Conservation (phyloP, 208 protist species). For the Lotmaria passim region DNA sequence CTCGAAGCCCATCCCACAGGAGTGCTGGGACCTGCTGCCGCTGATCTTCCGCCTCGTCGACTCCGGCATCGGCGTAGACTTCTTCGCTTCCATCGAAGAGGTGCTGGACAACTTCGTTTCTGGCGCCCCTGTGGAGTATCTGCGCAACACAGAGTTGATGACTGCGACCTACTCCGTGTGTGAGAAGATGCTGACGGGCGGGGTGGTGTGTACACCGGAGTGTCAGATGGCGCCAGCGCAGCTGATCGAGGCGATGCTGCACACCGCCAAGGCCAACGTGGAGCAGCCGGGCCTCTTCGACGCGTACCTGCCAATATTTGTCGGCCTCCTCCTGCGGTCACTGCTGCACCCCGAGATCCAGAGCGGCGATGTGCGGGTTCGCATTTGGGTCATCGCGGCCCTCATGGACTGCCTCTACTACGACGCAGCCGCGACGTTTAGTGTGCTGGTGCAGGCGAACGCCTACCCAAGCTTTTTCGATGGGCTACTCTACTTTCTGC, state of each 20-base stretch:
- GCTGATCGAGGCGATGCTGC: slow-evolving; percentile 87
- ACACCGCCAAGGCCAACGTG: slow-evolving; percentile 73
- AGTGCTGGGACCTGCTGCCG: slow-evolving; percentile 74
- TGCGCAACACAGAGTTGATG: slow-evolving; percentile 74
- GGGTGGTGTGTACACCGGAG: slow-evolving; percentile 48
- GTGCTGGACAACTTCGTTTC: slow-evolving; percentile 89
- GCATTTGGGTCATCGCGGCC: slow-evolving; percentile 81
- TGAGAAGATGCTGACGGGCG: slow-evolving; percentile 83
- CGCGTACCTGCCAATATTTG: slow-evolving; percentile 63
- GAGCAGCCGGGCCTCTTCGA: slow-evolving; percentile 54
- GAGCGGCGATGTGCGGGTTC: slow-evolving; percentile 52
- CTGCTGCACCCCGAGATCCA: slow-evolving; percentile 65
- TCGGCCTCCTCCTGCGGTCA: slow-evolving; percentile 70
- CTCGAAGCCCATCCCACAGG: slow-evolving; percentile 65
- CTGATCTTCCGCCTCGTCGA: slow-evolving; percentile 72
- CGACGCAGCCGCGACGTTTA: slow-evolving; percentile 69
- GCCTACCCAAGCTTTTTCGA: slow-evolving; percentile 83
- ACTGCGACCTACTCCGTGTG: slow-evolving; percentile 68
- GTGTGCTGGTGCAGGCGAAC: slow-evolving; percentile 47
- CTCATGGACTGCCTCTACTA: slow-evolving; percentile 91
- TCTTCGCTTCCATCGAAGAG: slow-evolving; percentile 81
- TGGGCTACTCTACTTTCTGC: slow-evolving; percentile 74
- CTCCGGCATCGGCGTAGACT: slow-evolving; percentile 83
- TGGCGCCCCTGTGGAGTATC: slow-evolving; percentile 56
- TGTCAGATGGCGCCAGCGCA: slow-evolving; percentile 72